Evolutionary conservation across 345 rosid genomes (phyloP).

Genomic region (Abelmoschus esculentus): DNA sequence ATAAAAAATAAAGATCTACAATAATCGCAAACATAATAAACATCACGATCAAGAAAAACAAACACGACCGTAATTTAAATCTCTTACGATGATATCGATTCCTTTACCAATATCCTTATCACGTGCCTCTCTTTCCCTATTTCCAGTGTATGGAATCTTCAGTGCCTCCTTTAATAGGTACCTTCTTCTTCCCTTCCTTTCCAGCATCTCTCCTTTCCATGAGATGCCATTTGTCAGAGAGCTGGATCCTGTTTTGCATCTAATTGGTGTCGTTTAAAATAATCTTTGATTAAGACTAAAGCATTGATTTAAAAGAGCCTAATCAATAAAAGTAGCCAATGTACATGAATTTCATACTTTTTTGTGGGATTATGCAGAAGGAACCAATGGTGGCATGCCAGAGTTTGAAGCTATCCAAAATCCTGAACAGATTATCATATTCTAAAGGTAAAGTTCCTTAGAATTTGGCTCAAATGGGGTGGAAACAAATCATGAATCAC

Average conservation of each 20-base stretch:
- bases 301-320: too few relatives aligned
- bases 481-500: neutral
- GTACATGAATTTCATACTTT: neutral
- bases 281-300: too few relatives aligned
- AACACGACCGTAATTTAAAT: too few relatives aligned
- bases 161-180: neutral
- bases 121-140: neutral
- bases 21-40: too few relatives aligned
- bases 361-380: neutral
- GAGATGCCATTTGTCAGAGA: constrained; percentile 18
- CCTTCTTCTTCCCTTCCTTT: neutral
- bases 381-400: neutral
- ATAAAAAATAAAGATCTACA: too few relatives aligned
- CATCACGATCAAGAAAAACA: too few relatives aligned
- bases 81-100: too few relatives aligned
- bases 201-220: neutral
- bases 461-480: constrained; percentile 10
- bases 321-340: too few relatives aligned
- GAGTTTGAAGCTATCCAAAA: neutral
- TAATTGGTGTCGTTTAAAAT: constrained; percentile 13
- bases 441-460: constrained; percentile 16
- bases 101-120: neutral
- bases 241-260: constrained; percentile 7
- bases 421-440: constrained; percentile 7
- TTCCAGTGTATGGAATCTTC: neutral